phyloP scores from a whole-genome alignment of 2,329 filamentous ascomycete species.

The Neurospora crassa region DNA sequence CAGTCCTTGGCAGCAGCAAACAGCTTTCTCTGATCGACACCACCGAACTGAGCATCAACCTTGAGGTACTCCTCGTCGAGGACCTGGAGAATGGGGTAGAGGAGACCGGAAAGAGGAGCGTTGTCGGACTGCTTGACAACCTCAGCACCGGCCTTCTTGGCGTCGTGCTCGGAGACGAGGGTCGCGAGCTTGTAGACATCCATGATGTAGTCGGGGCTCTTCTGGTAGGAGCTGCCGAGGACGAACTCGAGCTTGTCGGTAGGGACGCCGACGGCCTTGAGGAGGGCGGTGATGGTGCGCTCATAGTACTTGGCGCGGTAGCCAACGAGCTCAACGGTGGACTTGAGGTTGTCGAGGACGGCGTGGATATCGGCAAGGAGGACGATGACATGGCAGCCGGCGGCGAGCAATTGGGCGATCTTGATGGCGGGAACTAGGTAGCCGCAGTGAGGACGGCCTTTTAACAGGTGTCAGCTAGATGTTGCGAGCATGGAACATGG shows the following conservation, averaged over 20 bases:
- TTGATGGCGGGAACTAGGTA: conserved; percentile 88
- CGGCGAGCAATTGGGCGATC: conserved; percentile 76
- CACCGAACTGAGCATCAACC: conserved; percentile 83
- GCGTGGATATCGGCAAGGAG: conserved; percentile 67
- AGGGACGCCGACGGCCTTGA: conserved; percentile 69
- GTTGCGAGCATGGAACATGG: background rate
- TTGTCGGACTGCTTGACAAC: conserved; percentile 88
- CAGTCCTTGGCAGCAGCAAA: conserved; percentile 80
- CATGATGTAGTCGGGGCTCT: conserved; percentile 65
- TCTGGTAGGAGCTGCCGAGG: conserved; percentile 76
- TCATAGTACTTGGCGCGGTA: conserved; percentile 78
- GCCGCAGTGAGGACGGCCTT: conserved; percentile 74
- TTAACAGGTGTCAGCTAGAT: background rate
- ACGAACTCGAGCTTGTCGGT: conserved; percentile 76
- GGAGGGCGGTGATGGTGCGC: conserved; percentile 61
- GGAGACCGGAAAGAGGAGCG: conserved; percentile 60
- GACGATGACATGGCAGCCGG: conserved; percentile 73
- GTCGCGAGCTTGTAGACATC: conserved; percentile 72
- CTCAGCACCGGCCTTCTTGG: conserved; percentile 85
- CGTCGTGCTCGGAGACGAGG: conserved; percentile 66
- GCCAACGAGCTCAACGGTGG: conserved; percentile 79
- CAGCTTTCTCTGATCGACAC: conserved; percentile 79
- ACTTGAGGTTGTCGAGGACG: conserved; percentile 77
- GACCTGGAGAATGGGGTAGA: conserved; percentile 83
- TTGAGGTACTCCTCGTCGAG: conserved; percentile 84